phyloP scores from a whole-genome alignment of 2,329 filamentous ascomycete species.

The Ceratocystis ficicola region DNA sequence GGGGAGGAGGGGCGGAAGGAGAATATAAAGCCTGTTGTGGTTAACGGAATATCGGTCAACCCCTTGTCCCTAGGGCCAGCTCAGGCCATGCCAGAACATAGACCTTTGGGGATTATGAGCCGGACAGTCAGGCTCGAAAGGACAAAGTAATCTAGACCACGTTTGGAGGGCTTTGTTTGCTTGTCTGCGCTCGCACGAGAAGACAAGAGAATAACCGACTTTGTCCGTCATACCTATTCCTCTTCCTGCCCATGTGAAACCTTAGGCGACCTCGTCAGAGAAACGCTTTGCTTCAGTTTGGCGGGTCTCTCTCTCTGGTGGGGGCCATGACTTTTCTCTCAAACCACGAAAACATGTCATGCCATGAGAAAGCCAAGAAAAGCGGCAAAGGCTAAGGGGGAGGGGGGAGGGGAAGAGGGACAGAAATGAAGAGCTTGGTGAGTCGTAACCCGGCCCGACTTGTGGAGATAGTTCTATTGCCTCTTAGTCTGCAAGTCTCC shows the following conservation, averaged over 20 bases:
- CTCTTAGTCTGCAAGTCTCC: too few relatives aligned
- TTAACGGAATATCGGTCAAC: too few relatives aligned
- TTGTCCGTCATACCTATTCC: neutral
- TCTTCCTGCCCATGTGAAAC: constrained; percentile 5
- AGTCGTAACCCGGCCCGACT: too few relatives aligned
- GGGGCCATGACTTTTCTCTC: neutral
- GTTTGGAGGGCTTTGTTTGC: neutral
- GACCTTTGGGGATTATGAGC: too few relatives aligned
- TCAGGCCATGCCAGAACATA: too few relatives aligned
- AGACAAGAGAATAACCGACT: neutral
- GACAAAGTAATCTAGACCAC: neutral
- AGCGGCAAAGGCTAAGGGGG: neutral
- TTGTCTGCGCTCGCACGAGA: neutral
- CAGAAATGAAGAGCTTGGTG: neutral
- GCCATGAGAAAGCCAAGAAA: neutral
- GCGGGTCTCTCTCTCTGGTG: neutral
- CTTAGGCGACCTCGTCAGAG: constrained; percentile 6
- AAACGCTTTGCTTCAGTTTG: constrained; percentile 4
- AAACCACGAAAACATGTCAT: neutral
- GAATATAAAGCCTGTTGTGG: neutral
- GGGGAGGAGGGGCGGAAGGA: neutral
- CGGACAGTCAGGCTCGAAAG: neutral
- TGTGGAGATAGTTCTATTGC: too few relatives aligned
- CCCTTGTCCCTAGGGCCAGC: too few relatives aligned
- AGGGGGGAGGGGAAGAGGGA: neutral